These are phyloP conservation scores for Schwanniomyces yamadae DNA, from an alignment of 805 yeast species.

Conservation along the genomic window DNA sequence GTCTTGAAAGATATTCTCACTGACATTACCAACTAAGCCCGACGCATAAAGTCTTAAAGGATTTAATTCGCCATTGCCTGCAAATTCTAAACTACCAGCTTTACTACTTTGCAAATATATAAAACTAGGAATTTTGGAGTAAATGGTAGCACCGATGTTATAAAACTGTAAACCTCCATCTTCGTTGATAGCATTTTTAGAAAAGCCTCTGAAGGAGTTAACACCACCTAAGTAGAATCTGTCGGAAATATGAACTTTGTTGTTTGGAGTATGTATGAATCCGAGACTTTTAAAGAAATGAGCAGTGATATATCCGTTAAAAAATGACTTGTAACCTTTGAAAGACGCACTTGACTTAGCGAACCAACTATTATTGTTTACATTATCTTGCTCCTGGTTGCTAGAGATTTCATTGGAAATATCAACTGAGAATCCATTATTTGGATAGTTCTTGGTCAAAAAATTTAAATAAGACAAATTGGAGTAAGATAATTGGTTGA, in stretches of 20 bases:
- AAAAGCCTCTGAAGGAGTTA: slow-evolving; percentile 68
- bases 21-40: slow-evolving; percentile 62
- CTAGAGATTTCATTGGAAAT: slow-evolving; percentile 53
- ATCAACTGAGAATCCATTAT: slow-evolving; percentile 59
- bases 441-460: slow-evolving; percentile 32
- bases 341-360: slow-evolving; percentile 32
- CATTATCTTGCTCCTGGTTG: slow-evolving; percentile 27
- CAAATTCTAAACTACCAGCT: slow-evolving; percentile 7
- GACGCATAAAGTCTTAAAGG: slow-evolving; percentile 58
- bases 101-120: slow-evolving; percentile 18
- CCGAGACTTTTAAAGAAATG: slow-evolving; percentile 56
- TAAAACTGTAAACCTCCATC: slow-evolving; percentile 69
- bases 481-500: slow-evolving; percentile 24
- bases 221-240: slow-evolving; percentile 83
- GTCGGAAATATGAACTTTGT: slow-evolving; percentile 63
- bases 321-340: slow-evolving; percentile 41
- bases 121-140: slow-evolving; percentile 55
- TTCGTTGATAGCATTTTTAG: slow-evolving; percentile 65
- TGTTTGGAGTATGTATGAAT: slow-evolving; percentile 39
- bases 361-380: slow-evolving; percentile 23
- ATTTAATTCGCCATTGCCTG: slow-evolving; percentile 20
- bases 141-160: slow-evolving; percentile 58
- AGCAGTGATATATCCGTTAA: slow-evolving; percentile 47
- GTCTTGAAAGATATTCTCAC: slow-evolving; percentile 24
- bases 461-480: slow-evolving; percentile 20